Evolutionary conservation across 371 early-diverging fungal genomes (phyloP).

Genomic region (Rhizopus sp.): DNA sequence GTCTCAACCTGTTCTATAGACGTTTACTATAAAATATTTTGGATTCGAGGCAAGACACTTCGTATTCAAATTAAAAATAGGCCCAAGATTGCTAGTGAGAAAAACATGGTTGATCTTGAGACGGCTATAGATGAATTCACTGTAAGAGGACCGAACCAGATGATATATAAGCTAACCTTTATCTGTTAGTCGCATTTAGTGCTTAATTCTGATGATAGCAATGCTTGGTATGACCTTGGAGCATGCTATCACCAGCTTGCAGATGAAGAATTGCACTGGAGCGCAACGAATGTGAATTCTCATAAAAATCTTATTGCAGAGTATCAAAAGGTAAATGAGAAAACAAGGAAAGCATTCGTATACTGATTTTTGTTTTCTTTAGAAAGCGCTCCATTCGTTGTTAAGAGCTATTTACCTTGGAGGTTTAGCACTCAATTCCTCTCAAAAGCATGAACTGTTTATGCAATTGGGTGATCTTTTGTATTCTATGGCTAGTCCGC

Average conservation of each 20-base stretch:
- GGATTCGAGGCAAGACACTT: constrained; percentile 63
- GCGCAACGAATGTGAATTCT: constrained; percentile 59
- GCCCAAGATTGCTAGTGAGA: constrained; percentile 53
- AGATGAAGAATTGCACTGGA: constrained; percentile 70
- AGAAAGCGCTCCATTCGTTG: constrained; percentile 65
- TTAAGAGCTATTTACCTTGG: constrained; percentile 40
- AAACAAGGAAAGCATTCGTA: not conserved
- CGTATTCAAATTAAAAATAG: constrained; percentile 60
- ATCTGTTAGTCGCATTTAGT: constrained; percentile 22
- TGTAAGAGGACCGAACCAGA: constrained; percentile 26
- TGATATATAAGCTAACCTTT: not conserved
- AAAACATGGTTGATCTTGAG: constrained; percentile 61
- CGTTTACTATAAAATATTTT: constrained; percentile 54
- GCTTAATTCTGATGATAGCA: constrained; percentile 59
- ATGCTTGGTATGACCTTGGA: constrained; percentile 71
- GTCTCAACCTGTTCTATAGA: constrained; percentile 20
- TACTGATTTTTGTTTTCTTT: not conserved
- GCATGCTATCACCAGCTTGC: constrained; percentile 57
- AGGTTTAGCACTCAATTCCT: not conserved
- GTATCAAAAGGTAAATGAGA: constrained; percentile 55
- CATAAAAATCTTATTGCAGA: constrained; percentile 53
- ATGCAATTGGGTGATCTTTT: constrained; percentile 62
- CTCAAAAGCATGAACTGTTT: constrained; percentile 36
- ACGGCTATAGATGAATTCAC: constrained; percentile 60
- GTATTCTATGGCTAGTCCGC: constrained; percentile 65